A percentile compares a stretch with the other conserved stretches of the same genome.
Evolutionary conservation across 176 grass and related monocot species (phyloP).

Genomic region (Thalia dealbata): DNA sequence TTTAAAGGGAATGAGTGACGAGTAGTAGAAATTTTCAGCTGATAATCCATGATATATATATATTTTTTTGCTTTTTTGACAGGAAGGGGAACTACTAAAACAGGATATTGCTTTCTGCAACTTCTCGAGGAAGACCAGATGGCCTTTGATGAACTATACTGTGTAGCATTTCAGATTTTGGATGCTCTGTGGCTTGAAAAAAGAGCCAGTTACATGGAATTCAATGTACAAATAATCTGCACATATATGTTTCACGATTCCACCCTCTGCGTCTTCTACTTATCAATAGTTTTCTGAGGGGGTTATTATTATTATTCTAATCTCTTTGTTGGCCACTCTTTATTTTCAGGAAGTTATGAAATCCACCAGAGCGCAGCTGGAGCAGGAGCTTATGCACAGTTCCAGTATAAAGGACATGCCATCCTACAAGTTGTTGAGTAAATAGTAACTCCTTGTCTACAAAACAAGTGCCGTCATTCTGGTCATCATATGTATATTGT

Average conservation of each 20-base stretch:
- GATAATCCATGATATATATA: not conserved
- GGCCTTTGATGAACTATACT: slow-evolving; percentile 94
- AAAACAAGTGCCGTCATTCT: no score
- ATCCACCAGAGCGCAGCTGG: slow-evolving; percentile 48
- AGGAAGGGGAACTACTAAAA: not conserved
- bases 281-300: not conserved
- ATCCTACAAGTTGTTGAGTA: slow-evolving; percentile 47
- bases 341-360: slow-evolving; percentile 70
- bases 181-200: slow-evolving; percentile 90
- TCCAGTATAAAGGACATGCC: slow-evolving; percentile 46
- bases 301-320: not conserved
- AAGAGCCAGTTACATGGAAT: slow-evolving; percentile 95
- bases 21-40: not conserved
- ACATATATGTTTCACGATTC: not conserved
- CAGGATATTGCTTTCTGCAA: not conserved
- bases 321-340: not conserved
- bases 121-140: slow-evolving; percentile 61
- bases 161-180: slow-evolving; percentile 76
- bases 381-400: slow-evolving; percentile 58
- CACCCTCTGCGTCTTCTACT: not conserved
- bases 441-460: slow-evolving; percentile 18
- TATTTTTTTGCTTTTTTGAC: not conserved
- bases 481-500: no score
- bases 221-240: slow-evolving; percentile 47
- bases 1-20: not conserved